A percentile compares a stretch with the other conserved stretches of the same genome.
Evolutionary conservation across 2,329 filamentous ascomycete genomes (phyloP).

Genomic region (Sporothrix pseudoabietina): DNA sequence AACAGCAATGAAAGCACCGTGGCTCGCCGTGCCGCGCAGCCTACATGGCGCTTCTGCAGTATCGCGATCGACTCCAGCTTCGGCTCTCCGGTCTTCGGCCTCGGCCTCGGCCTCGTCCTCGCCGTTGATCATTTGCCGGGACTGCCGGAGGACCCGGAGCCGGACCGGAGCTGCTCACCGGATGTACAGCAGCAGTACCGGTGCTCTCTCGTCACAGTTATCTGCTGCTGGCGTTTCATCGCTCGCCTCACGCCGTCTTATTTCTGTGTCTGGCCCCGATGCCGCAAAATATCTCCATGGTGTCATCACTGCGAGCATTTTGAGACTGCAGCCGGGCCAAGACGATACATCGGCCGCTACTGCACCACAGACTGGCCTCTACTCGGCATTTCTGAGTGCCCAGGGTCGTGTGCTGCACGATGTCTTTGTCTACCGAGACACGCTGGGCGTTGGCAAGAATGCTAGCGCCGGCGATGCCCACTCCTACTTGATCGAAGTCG

Average conservation of each 20-base stretch:
- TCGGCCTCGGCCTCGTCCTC: not conserved
- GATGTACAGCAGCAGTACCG: constrained; percentile 33
- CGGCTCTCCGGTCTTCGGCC: constrained; percentile 20
- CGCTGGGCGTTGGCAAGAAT: constrained; percentile 36
- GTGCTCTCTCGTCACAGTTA: constrained; percentile 39
- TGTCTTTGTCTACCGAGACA: constrained; percentile 79
- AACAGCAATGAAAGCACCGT: constrained; percentile 15
- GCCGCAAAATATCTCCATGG: constrained; percentile 85
- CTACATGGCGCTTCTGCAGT: not conserved
- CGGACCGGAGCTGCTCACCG: not conserved
- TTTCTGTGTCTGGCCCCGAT: constrained; percentile 78
- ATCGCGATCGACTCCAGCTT: constrained; percentile 22
- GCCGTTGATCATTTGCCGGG: constrained; percentile 13
- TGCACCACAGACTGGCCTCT: constrained; percentile 58
- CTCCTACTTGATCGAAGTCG: constrained; percentile 79
- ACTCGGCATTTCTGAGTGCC: constrained; percentile 83
- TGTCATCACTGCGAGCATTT: constrained; percentile 75
- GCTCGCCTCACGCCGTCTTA: constrained; percentile 74
- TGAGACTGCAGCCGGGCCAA: constrained; percentile 40
- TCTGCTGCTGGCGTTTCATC: constrained; percentile 52
- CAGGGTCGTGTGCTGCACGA: constrained; percentile 84
- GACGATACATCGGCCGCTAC: constrained; percentile 34
- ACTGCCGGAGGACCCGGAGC: constrained; percentile 13
- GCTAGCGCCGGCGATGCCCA: constrained; percentile 37
- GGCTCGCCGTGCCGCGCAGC: constrained; percentile 14